Evolutionary conservation across 2,329 filamentous ascomycete species (phyloP), one percentile per base, ranked within the genome.

Genomic region (Aspergillus unguis): DNA sequence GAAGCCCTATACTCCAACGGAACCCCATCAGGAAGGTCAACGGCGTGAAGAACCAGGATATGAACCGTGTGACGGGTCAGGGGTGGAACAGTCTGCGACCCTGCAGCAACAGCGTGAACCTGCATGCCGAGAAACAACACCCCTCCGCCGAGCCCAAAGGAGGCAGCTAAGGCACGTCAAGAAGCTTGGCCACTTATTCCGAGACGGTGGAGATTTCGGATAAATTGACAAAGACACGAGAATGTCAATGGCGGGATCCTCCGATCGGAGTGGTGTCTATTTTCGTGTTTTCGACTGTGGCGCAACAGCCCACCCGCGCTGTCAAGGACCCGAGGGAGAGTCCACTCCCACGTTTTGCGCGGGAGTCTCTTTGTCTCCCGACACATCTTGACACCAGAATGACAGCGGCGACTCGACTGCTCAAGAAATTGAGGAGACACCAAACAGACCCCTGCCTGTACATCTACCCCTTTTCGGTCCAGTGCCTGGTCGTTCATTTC

Each of bases 401-500:
- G 49, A 36, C 43, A 7, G 25, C 28, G 11, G 37, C 29, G 10
- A 29, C 28, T 7, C 43, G 44, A 27, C 23, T 52, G 17, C 23
- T 38, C 25, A 52, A 44, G 32, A 53, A 44, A 43, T 7, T 53
- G 25, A 42, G 45, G 8, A 31, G 40, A 25, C 32, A 40, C 11
- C 38, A 45, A 26, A 23, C 31, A 37, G 51, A 49, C 28, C 47
- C 51, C 1, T 56, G 50, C 44, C 47, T 56, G 17, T 53, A 53
- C 29, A 17, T 48, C 9, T 56, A 53, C 28, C 54, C 54, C 6
- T 56, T 56, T 23, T 45, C 47, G 3, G 46, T 56, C 6, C 32
- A 42, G 27, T 53, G 37, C 4, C 47, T 56, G 17, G 48, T 51
- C 8, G 54, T 53, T n/a, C 54, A 42, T 6, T 53, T 56, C 23